Evolutionary conservation across 345 rosid species (phyloP).

Genomic region (Trapa bicornis): DNA sequence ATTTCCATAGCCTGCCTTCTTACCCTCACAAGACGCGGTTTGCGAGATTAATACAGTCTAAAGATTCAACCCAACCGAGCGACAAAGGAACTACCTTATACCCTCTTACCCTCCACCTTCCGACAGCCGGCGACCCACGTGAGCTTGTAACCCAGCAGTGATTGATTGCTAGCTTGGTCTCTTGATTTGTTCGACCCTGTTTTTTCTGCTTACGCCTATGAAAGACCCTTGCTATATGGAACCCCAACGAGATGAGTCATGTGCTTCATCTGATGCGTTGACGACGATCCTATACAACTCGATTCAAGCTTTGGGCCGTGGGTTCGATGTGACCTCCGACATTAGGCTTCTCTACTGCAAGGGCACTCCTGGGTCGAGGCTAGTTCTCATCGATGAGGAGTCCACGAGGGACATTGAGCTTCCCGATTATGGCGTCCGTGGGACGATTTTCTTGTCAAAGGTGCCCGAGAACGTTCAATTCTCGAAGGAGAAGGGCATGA

Average conservation of each 20-base stretch:
- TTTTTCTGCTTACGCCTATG: constrained; percentile 3
- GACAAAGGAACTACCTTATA: neutral
- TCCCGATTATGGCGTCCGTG: constrained; percentile 25
- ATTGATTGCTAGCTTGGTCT: constrained; percentile 1
- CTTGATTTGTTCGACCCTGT: neutral
- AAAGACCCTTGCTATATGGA: constrained; percentile 24
- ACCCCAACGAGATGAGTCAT: constrained; percentile 19
- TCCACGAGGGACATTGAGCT: constrained; percentile 40
- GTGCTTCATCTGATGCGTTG: constrained; percentile 25
- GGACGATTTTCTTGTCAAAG: constrained; percentile 29
- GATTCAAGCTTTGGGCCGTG: constrained; percentile 90
- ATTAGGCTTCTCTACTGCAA: constrained; percentile 85
- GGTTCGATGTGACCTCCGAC: constrained; percentile 91
- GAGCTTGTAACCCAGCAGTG: neutral
- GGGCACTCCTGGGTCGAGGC: constrained; percentile 84
- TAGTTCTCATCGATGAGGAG: constrained; percentile 58
- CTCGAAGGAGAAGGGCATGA: constrained; percentile 25
- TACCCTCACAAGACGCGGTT: constrained; percentile 33
- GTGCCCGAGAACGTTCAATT: constrained; percentile 61
- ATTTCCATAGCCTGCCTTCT: constrained; percentile 6
- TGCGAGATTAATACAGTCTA: constrained; percentile 5
- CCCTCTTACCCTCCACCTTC: constrained; percentile 5
- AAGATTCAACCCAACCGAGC: too few relatives aligned
- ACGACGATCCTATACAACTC: constrained; percentile 63
- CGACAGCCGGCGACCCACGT: neutral